These are phyloP conservation scores for Coprinopsis cinerea DNA, from an alignment of 768 basidiomycete genomes.

Conservation along the genomic window DNA sequence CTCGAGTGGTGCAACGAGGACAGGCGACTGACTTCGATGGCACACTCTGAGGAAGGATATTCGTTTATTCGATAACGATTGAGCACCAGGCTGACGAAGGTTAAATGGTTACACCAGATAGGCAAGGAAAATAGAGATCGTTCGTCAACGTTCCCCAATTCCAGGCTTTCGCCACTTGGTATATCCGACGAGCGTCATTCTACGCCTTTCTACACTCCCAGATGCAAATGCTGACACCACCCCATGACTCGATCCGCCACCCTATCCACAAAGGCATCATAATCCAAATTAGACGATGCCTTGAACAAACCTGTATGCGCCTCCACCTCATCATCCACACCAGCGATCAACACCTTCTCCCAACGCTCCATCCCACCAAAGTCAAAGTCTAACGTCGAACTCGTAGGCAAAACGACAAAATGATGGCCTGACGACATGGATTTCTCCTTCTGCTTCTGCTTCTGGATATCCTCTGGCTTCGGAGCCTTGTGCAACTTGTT, in stretches of 20 bases:
- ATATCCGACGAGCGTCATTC: too few species aligned
- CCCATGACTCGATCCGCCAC: slow-evolving; percentile 35
- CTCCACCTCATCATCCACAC: slow-evolving; percentile 48
- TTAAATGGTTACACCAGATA: too few species aligned
- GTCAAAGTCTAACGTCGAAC: too few species aligned
- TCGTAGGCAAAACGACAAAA: slow-evolving; percentile 48
- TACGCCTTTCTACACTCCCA: too few species aligned
- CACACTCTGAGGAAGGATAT: too few species aligned
- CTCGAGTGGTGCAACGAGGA: too few species aligned
- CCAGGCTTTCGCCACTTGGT: too few species aligned
- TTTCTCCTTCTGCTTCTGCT: not conserved
- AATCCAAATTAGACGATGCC: slow-evolving; percentile 42
- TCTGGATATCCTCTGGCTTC: not conserved
- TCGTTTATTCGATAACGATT: too few species aligned
- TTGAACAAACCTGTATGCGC: slow-evolving; percentile 55
- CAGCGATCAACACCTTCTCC: slow-evolving; percentile 45
- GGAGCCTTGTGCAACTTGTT: not conserved
- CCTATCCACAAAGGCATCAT: slow-evolving; percentile 40
- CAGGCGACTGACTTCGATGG: too few species aligned
- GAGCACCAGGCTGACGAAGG: too few species aligned
- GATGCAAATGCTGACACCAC: slow-evolving; percentile 25
- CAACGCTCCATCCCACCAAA: slow-evolving; percentile 42
- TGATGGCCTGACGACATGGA: not conserved
- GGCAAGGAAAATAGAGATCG: too few species aligned
- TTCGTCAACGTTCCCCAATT: too few species aligned